Conservation (phyloP, 2,329 filamentous ascomycete genomes). For the Biscogniauxia marginata region DNA sequence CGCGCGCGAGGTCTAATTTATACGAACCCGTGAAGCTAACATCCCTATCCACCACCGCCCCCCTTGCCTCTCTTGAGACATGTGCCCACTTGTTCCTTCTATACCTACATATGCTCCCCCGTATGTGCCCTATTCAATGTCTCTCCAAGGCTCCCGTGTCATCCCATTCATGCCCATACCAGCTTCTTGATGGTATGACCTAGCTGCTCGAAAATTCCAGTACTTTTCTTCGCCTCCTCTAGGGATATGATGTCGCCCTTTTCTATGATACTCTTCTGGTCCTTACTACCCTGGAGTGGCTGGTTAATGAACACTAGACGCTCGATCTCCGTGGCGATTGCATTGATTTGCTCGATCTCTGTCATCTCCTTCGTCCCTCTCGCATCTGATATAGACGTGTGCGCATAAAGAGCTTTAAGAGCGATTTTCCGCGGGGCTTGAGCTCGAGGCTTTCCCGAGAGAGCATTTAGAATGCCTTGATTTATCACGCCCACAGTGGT, state of each 20-base stretch:
- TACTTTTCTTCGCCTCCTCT: conserved; percentile 81
- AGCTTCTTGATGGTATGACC: conserved; percentile 91
- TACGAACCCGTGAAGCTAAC: background rate
- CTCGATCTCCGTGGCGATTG: conserved; percentile 75
- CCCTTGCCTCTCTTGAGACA: background rate
- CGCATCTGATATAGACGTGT: conserved; percentile 55
- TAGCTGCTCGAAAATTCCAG: conserved; percentile 80
- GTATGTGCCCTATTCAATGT: conserved; percentile 2
- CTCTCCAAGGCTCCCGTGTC: background rate
- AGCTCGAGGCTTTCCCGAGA: conserved; percentile 28
- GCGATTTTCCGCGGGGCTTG: conserved; percentile 45
- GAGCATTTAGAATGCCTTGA: conserved; percentile 23
- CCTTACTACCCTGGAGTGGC: conserved; percentile 28
- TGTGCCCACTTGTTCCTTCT: background rate
- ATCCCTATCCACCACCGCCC: background rate
- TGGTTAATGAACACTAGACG: conserved; percentile 57
- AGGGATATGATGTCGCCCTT: conserved; percentile 75
- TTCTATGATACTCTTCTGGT: conserved; percentile 48
- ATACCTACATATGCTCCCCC: conserved; percentile 9
- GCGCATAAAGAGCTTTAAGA: conserved; percentile 54
- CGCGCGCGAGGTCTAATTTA: background rate
- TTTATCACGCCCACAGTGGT: conserved; percentile 19
- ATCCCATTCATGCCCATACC: conserved; percentile 67
- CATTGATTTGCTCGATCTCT: conserved; percentile 56
- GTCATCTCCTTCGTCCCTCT: conserved; percentile 46